Percentiles rank a stretch among this genome's conserved stretches.
Conservation (phyloP, 148 eudicot genomes). For the Amaranthus hypochondriacus region DNA sequence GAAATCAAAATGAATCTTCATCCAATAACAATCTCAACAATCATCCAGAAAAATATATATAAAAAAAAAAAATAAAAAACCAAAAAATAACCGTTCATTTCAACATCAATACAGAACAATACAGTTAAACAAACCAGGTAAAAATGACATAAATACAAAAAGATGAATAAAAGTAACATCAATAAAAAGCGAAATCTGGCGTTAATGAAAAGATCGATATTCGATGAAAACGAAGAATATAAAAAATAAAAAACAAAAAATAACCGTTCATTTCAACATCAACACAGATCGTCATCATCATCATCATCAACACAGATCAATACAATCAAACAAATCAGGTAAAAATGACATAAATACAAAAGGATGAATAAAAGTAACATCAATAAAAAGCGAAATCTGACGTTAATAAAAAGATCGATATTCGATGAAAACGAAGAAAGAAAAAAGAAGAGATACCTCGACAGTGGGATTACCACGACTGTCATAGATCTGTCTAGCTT, state of each 20-base stretch:
- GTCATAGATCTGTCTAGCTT: conserved; percentile 96
- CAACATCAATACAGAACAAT: not conserved
- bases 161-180: not conserved
- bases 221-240: not conserved
- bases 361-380: not conserved
- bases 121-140: not conserved
- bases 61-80: not conserved
- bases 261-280: not conserved
- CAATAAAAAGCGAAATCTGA: not conserved
- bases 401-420: not conserved
- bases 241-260: not conserved
- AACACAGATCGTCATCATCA: not conserved
- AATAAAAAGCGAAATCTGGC: not conserved
- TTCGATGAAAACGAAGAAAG: conserved; percentile 17
- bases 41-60: not conserved
- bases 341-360: not conserved
- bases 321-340: not conserved
- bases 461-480: conserved; percentile 98
- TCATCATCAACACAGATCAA: not conserved
- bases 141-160: not conserved
- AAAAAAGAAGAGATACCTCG: conserved; percentile 46
- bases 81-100: not conserved
- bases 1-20: no score
- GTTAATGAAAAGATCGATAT: not conserved
- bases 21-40: no score